Percentiles rank a stretch among this genome's conserved stretches.
Conservation (phyloP, 108 stramenopile genomes). For the Aureococcus anophagefferens region DNA sequence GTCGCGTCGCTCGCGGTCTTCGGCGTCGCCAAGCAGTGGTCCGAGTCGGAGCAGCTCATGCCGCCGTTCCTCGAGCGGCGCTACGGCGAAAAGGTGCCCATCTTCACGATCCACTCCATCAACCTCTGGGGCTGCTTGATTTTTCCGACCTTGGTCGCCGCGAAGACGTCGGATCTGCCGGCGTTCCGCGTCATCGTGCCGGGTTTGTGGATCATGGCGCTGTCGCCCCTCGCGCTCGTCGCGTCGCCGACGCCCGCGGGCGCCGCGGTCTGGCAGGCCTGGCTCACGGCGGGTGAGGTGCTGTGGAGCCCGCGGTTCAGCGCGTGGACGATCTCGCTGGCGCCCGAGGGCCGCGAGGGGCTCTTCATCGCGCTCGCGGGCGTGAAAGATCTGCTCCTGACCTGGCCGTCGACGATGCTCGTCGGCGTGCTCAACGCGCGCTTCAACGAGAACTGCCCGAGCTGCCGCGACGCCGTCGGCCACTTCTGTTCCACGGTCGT, state of each 20-base stretch:
- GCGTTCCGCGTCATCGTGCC: slow-evolving; percentile 24
- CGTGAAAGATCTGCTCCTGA: slow-evolving; percentile 17
- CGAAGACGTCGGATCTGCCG: slow-evolving; percentile 26
- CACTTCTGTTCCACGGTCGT: slow-evolving; percentile 26
- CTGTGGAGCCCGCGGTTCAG: slow-evolving; percentile 32
- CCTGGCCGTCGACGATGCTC: slow-evolving; percentile 21
- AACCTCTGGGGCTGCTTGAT: slow-evolving; percentile 26
- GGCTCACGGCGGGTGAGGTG: slow-evolving; percentile 35
- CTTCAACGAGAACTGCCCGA: slow-evolving; percentile 30
- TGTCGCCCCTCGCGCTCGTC: slow-evolving; percentile 15
- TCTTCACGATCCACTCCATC: slow-evolving; percentile 23
- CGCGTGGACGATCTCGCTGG: slow-evolving; percentile 28
- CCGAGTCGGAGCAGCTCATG: slow-evolving; percentile 9
- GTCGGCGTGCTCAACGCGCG: slow-evolving; percentile 28
- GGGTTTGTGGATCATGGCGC: slow-evolving; percentile 26
- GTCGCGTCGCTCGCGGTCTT: slow-evolving; percentile 20
- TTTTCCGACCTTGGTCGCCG: slow-evolving; percentile 20
- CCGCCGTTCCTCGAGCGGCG: slow-evolving; percentile 20
- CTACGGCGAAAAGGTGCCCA: slow-evolving; percentile 18
- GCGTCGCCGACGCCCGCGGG: slow-evolving; percentile 18
- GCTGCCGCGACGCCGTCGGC: slow-evolving; percentile 31
- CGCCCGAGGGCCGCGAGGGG: slow-evolving; percentile 36
- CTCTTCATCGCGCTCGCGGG: slow-evolving; percentile 31
- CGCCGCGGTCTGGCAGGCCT: slow-evolving; percentile 32
- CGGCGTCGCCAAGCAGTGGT: slow-evolving; percentile 20